A percentile compares a stretch with the other conserved stretches of the same genome.
phyloP scores from a whole-genome alignment of 306 rosid species.

The Dryas drummondii region DNA sequence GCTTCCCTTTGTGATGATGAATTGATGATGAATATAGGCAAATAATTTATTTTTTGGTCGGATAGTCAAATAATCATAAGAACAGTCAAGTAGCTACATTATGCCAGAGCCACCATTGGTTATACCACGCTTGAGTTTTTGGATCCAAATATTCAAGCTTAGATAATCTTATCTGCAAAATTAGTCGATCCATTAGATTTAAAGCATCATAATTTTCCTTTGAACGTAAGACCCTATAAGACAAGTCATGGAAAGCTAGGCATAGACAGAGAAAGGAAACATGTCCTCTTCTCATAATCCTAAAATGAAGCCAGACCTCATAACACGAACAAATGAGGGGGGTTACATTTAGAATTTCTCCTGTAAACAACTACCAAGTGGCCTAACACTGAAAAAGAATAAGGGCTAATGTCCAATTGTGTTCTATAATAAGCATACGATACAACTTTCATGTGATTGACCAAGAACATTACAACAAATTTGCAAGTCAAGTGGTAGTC shows the following conservation, averaged over 20 bases:
- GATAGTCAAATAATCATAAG: too few species aligned
- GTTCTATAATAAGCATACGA: background rate
- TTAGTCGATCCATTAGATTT: background rate
- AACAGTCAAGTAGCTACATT: too few species aligned
- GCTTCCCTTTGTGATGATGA: background rate
- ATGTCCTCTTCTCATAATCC: too few species aligned
- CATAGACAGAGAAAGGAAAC: background rate
- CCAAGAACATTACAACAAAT: background rate
- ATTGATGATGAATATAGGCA: too few species aligned
- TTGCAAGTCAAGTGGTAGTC: constrained; percentile 30
- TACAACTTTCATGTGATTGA: background rate
- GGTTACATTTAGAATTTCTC: too few species aligned
- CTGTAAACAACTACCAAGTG: too few species aligned
- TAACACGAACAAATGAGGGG: too few species aligned
- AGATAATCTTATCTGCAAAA: background rate
- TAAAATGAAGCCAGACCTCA: too few species aligned
- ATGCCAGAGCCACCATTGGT: too few species aligned
- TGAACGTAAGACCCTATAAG: too few species aligned
- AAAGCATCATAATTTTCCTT: background rate
- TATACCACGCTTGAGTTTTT: background rate
- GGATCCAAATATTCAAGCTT: background rate
- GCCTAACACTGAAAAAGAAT: too few species aligned
- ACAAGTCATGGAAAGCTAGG: background rate
- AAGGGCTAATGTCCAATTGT: background rate
- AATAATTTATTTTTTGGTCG: background rate